These are phyloP conservation scores for Pseudogymnoascus sp. DNA, from an alignment of 2,329 filamentous ascomycete species.

Conservation along the genomic window DNA sequence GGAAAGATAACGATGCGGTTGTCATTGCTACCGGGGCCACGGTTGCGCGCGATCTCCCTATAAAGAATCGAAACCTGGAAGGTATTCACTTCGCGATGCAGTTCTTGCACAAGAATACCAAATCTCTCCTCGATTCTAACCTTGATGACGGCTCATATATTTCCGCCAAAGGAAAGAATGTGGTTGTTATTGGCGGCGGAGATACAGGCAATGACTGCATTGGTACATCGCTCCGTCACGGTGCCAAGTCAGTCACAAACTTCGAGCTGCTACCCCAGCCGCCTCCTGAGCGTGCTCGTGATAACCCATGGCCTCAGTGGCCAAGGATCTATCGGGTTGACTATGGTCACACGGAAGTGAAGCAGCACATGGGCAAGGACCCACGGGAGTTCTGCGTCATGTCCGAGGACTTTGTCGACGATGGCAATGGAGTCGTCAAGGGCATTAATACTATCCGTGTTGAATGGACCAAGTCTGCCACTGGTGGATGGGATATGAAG, in stretches of 20 bases:
- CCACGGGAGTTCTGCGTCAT: constrained; percentile 97
- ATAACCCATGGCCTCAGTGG: constrained; percentile 99
- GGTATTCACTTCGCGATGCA: constrained; percentile 97
- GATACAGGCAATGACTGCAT: constrained; percentile 98
- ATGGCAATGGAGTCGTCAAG: constrained; percentile 79
- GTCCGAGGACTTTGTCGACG: constrained; percentile 92
- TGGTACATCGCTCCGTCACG: constrained; percentile 89
- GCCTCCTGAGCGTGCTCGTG: constrained; percentile 77
- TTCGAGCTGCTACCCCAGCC: constrained; percentile 93
- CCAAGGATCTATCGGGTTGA: constrained; percentile 97
- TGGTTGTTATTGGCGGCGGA: constrained; percentile 94
- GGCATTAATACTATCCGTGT: constrained; percentile 94
- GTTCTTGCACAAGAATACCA: constrained; percentile 95
- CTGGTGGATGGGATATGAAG: constrained; percentile 97
- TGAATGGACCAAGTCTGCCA: constrained; percentile 86
- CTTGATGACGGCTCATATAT: constrained; percentile 80
- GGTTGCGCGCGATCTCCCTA: constrained; percentile 84
- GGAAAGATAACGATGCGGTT: constrained; percentile 69
- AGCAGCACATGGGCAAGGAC: constrained; percentile 92
- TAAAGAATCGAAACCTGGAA: constrained; percentile 77
- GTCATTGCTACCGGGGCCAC: constrained; percentile 89
- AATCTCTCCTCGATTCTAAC: constrained; percentile 88
- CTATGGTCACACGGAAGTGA: constrained; percentile 92
- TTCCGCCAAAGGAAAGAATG: constrained; percentile 89
- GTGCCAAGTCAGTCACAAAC: constrained; percentile 92